Evolutionary conservation across 2,329 filamentous ascomycete species (phyloP), one percentile per base, ranked within the genome.

Genomic region (Incumbomyces delicatus): DNA sequence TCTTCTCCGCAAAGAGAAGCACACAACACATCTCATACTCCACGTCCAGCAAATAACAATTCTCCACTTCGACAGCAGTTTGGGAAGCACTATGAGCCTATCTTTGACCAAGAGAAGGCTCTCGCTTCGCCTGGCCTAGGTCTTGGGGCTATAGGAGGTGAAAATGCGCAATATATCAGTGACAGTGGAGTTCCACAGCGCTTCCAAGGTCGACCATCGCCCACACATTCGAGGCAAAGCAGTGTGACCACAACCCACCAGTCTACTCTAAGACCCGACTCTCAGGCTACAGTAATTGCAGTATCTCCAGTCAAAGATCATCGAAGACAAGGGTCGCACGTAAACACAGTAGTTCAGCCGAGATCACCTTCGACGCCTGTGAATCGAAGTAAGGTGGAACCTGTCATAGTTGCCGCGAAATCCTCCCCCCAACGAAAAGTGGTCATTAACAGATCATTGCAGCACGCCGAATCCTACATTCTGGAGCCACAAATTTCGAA

Each of bases 161-260:
- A 45, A 20, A 36, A 37, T 20, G 42, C 30, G 18, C 42, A 45
- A 38, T 45, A 45, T 22, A 45, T 45, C 16, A 45, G 38, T 30
- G 42, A 45, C 20, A 45, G 38, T 45, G 42, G 42, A 10, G 22
- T 45, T 12, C 42, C 42, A 37, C 27, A 45, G 18, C 42, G 42
- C 6, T 45, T 45, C n/a, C 42, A 45, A 31, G 42, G 42, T 8
- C 31, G 33, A n/a, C 42, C 33, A 37, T 22, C 31, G 14, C 33
- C 42, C 14, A 29, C 18, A 30, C 42, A 38, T 20, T 45, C 42
- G 11, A 17, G 33, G n/a, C 42, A 45, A 20, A 29, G 17, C 30
- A 37, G 33, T 11, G 34, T 38, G 4, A 22, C 42, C 20, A 36
- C 42, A 22, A n/a, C 16, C 18, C 27, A 17, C 10, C 40, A 37